Conservation (phyloP, 1,284 basidiomycete species). For the Cutaneotrichosporon sp. region DNA sequence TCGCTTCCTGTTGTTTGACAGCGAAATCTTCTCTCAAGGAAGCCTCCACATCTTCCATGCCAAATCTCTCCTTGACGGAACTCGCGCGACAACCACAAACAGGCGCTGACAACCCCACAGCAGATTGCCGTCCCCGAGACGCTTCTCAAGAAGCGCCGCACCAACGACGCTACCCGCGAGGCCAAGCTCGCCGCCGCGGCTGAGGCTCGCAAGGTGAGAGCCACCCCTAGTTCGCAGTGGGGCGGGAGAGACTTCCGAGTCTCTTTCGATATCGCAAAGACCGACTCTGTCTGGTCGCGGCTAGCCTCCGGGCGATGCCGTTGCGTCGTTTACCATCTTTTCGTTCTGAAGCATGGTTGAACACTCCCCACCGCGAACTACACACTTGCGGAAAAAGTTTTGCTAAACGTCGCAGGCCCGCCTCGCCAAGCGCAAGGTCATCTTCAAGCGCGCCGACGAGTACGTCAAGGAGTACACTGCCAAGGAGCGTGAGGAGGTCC, state of each 20-base stretch:
- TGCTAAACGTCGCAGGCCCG: slow-evolving; percentile 61
- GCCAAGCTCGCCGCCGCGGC: slow-evolving; percentile 83
- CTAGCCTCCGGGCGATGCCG: slow-evolving; percentile 63
- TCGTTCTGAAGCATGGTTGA: slow-evolving; percentile 68
- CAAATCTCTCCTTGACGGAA: background rate
- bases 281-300: slow-evolving; percentile 51
- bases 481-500: slow-evolving; percentile 95
- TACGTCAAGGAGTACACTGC: slow-evolving; percentile 96
- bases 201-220: slow-evolving; percentile 89
- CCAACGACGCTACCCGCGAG: slow-evolving; percentile 95
- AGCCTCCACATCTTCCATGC: background rate
- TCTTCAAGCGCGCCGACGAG: slow-evolving; percentile 99
- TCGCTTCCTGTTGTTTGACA: background rate
- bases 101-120: slow-evolving; percentile 17
- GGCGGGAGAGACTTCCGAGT: background rate
- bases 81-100: background rate
- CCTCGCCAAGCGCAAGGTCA: slow-evolving; percentile 89
- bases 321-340: slow-evolving; percentile 90
- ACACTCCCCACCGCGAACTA: slow-evolving; percentile 7
- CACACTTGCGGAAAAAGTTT: background rate
- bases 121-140: slow-evolving; percentile 90
- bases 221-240: slow-evolving; percentile 6
- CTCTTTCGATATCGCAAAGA: slow-evolving; percentile 72
- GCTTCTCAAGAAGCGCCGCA: slow-evolving; percentile 98
- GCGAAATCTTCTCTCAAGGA: background rate